phyloP scores from a whole-genome alignment of 1,284 basidiomycete species.

The Malassezia psittaci region DNA sequence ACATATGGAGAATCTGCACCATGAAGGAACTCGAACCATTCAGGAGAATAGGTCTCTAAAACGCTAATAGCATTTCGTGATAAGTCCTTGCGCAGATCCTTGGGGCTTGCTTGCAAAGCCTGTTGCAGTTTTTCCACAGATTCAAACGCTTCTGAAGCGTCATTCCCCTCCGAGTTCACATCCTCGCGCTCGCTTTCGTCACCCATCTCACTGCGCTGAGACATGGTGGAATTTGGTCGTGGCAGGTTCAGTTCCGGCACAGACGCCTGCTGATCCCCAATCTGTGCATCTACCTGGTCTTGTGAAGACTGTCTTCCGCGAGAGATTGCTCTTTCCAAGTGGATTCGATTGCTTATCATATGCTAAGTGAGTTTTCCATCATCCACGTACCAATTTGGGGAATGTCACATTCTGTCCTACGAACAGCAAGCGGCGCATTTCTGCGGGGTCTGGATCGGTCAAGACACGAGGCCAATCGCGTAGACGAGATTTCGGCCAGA shows the following conservation, averaged over 20 bases:
- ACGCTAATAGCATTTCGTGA: neutral
- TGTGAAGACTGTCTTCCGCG: conserved; percentile 15
- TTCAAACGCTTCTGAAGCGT: neutral
- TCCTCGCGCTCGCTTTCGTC: neutral
- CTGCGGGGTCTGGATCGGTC: conserved; percentile 37
- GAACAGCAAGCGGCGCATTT: conserved; percentile 34
- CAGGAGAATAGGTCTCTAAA: conserved; percentile 5
- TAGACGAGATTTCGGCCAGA: conserved; percentile 36
- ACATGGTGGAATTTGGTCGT: neutral
- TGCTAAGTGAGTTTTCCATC: conserved; percentile 12
- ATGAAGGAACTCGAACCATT: conserved; percentile 5
- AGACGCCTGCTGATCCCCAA: neutral
- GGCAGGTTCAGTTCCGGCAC: neutral
- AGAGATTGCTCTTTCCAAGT: conserved; percentile 40
- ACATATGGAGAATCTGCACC: neutral
- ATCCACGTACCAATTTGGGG: conserved; percentile 23
- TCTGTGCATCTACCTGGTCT: neutral
- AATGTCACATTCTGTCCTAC: conserved; percentile 38
- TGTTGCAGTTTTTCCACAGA: neutral
- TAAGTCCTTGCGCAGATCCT: neutral
- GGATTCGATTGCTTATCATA: conserved; percentile 44
- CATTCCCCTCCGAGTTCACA: neutral
- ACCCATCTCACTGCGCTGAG: neutral
- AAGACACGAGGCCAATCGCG: conserved; percentile 43
- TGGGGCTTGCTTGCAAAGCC: neutral